Evolutionary conservation across 2,329 filamentous ascomycete species (phyloP), one percentile per base, ranked within the genome.

Genomic region (Tolypocladium album): DNA sequence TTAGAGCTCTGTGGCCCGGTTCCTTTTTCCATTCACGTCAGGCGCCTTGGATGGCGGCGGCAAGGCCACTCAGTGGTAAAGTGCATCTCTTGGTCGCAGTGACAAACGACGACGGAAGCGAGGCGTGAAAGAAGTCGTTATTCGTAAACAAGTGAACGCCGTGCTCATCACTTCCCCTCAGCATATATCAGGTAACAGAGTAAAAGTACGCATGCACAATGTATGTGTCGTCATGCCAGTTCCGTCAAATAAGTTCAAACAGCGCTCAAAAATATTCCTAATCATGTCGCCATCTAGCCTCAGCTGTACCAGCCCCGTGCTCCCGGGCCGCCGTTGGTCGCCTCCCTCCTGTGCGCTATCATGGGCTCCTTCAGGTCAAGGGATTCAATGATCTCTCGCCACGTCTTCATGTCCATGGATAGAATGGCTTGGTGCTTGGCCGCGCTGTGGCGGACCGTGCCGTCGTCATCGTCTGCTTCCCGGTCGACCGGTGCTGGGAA

Each of bases 351-450:
- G 71, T 96, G 89, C n/a, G 87, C 83, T 63, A 99, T 97, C 73
- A 97, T 87, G 1, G 89, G 80, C 64, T 90, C 80, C n/a, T 77
- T 82, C 64, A 97, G 90, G 34, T 88, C 78, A 68, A 92, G 95
- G 0, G 84, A 84, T 12, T 88, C 73, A 56, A 96, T 87, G 53
- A 97, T 79, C 24, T 89, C 83, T 65, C 84, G 78, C 93, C 93
- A 99, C 0, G 84, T 89, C 1, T 84, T 80, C 78, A 92, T 94
- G 66, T 97, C 92, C 63, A 99, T 83, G 15, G 89, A 88, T 70
- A 97, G 84, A 27, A 99, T 88, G 15, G 92, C 90, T 74, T 99
- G 94, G 63, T 94, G 88, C 66, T 89, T 86, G 61, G 85, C 79
- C 22, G 84, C 78, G 47, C 84, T 82, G 61, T 83, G 79, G 59